Percentiles rank a stretch among this genome's conserved stretches.
These are phyloP conservation scores for Singerocomus inundabilis DNA, from an alignment of 1,284 basidiomycete species.

Conservation along the genomic window DNA sequence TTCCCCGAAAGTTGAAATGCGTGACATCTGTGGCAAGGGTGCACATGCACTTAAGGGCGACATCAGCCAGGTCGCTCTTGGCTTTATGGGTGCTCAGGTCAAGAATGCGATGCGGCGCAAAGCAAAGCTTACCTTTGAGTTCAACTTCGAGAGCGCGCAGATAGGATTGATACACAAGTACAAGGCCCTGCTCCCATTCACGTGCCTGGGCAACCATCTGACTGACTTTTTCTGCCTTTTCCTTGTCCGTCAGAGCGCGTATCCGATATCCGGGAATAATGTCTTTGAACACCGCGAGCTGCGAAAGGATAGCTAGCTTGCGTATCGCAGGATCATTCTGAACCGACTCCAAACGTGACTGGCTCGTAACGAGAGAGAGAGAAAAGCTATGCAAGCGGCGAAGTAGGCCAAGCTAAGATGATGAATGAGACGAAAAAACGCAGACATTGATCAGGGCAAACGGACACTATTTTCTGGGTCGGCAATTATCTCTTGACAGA, in stretches of 20 bases:
- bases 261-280: constrained; percentile 91
- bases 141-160: constrained; percentile 84
- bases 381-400: constrained; percentile 86
- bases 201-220: constrained; percentile 89
- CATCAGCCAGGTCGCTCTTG: constrained; percentile 68
- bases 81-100: constrained; percentile 44
- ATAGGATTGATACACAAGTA: constrained; percentile 86
- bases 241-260: constrained; percentile 84
- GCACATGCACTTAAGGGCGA: constrained; percentile 85
- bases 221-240: constrained; percentile 91
- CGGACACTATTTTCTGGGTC: constrained; percentile 83
- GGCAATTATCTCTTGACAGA: constrained; percentile 87
- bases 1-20: constrained; percentile 97
- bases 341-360: constrained; percentile 64
- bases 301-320: constrained; percentile 85
- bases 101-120: constrained; percentile 20
- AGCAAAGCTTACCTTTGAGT: constrained; percentile 67
- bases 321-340: constrained; percentile 82
- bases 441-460: constrained; percentile 16
- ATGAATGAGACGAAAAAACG: constrained; percentile 18
- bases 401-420: constrained; percentile 73
- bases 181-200: constrained; percentile 97
- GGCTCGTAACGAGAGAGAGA: constrained; percentile 65
- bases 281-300: constrained; percentile 95
- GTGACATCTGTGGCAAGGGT: constrained; percentile 80